Conservation (phyloP, 495 filamentous ascomycete genomes). For the Penicillium canariense region DNA sequence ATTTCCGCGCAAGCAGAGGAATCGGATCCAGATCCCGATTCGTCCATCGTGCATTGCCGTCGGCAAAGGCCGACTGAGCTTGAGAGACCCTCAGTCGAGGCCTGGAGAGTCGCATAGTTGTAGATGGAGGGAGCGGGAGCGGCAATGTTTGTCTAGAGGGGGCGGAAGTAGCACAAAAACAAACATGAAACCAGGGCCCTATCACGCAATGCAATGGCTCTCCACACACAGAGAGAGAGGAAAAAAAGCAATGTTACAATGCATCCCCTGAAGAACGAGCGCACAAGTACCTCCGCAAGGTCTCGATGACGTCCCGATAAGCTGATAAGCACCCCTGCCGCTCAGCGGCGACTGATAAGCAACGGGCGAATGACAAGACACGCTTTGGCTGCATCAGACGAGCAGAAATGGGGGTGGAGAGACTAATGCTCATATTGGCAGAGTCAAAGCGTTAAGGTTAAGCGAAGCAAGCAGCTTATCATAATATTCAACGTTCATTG, state of each 20-base stretch:
- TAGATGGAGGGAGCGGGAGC: background rate
- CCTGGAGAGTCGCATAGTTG: slow-evolving; percentile 25
- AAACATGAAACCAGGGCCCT: background rate
- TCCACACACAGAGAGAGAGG: background rate
- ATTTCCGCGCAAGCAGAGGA: slow-evolving; percentile 38
- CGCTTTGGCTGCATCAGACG: background rate
- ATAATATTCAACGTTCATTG: background rate
- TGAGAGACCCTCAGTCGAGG: slow-evolving; percentile 36
- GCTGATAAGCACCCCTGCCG: slow-evolving; percentile 6
- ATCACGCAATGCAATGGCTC: background rate
- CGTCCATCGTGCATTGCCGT: slow-evolving; percentile 43
- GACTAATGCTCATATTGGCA: background rate
- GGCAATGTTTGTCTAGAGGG: background rate
- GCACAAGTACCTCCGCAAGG: background rate
- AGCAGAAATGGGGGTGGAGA: background rate
- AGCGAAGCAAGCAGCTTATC: background rate
- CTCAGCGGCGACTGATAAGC: background rate
- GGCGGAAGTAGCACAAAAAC: background rate
- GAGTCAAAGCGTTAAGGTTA: slow-evolving; percentile 2
- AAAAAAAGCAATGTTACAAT: background rate
- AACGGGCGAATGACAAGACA: slow-evolving; percentile 3
- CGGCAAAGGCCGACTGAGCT: slow-evolving; percentile 37
- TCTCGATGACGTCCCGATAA: background rate
- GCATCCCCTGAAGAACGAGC: background rate
- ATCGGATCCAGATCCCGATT: slow-evolving; percentile 49